Evolutionary conservation across 768 basidiomycete genomes (phyloP).

Genomic region (Podaxis sp.): DNA sequence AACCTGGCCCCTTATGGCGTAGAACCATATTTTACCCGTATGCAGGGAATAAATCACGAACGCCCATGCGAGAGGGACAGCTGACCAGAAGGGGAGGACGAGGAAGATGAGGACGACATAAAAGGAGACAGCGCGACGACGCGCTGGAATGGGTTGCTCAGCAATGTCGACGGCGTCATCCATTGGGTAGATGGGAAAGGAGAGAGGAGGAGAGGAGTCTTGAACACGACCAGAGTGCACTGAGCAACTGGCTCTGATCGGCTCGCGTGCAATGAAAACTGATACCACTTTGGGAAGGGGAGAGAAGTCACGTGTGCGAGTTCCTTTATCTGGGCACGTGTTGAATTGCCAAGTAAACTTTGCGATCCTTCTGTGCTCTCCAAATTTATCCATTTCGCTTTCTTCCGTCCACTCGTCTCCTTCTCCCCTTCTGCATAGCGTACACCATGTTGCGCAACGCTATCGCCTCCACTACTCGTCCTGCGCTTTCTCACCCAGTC

Average conservation of each 20-base stretch:
- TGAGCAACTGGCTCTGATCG: neutral
- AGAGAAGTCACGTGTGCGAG: slow-evolving; percentile 9
- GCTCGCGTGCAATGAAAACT: neutral
- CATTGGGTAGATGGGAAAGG: slow-evolving; percentile 16
- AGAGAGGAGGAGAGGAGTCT: neutral
- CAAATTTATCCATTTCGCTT: slow-evolving; percentile 15
- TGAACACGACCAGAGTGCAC: neutral
- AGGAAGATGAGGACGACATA: slow-evolving; percentile 52
- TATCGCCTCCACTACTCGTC: slow-evolving; percentile 51
- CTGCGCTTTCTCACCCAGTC: slow-evolving; percentile 39
- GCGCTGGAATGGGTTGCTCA: slow-evolving; percentile 32
- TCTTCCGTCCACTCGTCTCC: slow-evolving; percentile 23
- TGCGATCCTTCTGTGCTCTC: neutral
- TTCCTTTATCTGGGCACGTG: slow-evolving; percentile 9
- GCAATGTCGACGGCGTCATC: slow-evolving; percentile 26
- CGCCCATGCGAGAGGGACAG: slow-evolving; percentile 61
- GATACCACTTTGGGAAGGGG: slow-evolving; percentile 5
- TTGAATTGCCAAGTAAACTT: neutral
- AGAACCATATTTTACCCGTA: slow-evolving; percentile 36
- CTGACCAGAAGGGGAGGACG: slow-evolving; percentile 62
- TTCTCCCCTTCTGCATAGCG: slow-evolving; percentile 23
- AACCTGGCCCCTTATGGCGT: slow-evolving; percentile 30
- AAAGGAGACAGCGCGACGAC: slow-evolving; percentile 44
- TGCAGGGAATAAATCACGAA: slow-evolving; percentile 51
- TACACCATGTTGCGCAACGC: slow-evolving; percentile 65